A percentile compares a stretch with the other conserved stretches of the same genome.
Evolutionary conservation across 257 asterid genomes (phyloP).

Genomic region (Verbena officinalis): DNA sequence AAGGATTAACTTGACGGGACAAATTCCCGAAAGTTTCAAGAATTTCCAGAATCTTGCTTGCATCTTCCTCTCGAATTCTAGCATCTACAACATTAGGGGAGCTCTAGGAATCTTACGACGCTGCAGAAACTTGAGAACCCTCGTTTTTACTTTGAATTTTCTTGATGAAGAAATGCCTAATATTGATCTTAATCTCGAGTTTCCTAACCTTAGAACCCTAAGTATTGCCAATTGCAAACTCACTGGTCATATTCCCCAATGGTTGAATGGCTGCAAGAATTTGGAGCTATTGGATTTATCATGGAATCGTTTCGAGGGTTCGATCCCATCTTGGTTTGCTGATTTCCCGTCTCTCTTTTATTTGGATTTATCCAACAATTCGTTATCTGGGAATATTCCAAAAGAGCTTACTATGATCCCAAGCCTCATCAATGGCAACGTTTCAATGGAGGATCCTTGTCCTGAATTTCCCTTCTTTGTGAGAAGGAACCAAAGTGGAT

Average conservation of each 20-base stretch:
- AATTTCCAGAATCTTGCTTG: slow-evolving; percentile 57
- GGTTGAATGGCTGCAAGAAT: slow-evolving; percentile 55
- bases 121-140: slow-evolving; percentile 61
- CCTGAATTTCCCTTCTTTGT: slow-evolving; percentile 61
- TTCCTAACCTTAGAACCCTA: slow-evolving; percentile 56
- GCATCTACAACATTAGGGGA: slow-evolving; percentile 52
- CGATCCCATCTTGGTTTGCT: slow-evolving; percentile 74
- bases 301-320: slow-evolving; percentile 66
- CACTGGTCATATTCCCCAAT: slow-evolving; percentile 66
- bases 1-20: slow-evolving; percentile 52
- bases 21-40: slow-evolving; percentile 72
- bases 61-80: slow-evolving; percentile 68
- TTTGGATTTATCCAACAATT: slow-evolving; percentile 79
- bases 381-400: slow-evolving; percentile 65
- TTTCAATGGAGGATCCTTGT: slow-evolving; percentile 44
- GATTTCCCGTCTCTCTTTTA: slow-evolving; percentile 61
- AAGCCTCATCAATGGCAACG: slow-evolving; percentile 48
- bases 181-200: slow-evolving; percentile 47
- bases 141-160: slow-evolving; percentile 69
- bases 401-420: slow-evolving; percentile 53
- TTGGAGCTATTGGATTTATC: slow-evolving; percentile 75
- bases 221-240: slow-evolving; percentile 73
- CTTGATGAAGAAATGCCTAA: slow-evolving; percentile 55
- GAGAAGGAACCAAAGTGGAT: slow-evolving; percentile 43
- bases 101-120: slow-evolving; percentile 64